Evolutionary conservation across 805 yeast species (phyloP).

Genomic region (Middelhovenomyces tepae): DNA sequence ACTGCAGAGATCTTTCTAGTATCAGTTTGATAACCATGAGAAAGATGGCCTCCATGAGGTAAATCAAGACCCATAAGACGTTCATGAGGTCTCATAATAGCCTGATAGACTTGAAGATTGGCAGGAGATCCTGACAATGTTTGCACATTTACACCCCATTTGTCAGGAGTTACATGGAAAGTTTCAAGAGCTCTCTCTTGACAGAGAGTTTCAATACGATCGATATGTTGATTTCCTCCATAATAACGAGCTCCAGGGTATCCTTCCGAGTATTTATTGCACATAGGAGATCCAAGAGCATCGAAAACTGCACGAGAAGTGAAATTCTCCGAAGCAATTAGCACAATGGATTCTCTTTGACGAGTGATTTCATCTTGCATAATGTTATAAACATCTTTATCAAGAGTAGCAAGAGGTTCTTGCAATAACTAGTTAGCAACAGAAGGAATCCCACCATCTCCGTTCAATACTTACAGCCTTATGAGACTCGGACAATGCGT

Average conservation of each 20-base stretch:
- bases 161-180: conserved; percentile 64
- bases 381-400: conserved; percentile 35
- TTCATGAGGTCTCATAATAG: conserved; percentile 90
- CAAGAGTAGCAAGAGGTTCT: conserved; percentile 23
- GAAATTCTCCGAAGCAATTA: conserved; percentile 96
- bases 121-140: conserved; percentile 97
- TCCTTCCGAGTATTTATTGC: conserved; percentile 97
- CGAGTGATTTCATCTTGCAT: conserved; percentile 69
- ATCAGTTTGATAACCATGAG: conserved; percentile 97
- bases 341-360: conserved; percentile 87
- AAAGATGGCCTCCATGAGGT: conserved; percentile 98
- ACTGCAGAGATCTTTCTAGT: conserved; percentile 90
- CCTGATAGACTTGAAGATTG: conserved; percentile 92
- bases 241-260: conserved; percentile 99
- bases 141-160: conserved; percentile 98
- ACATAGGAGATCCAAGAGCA: conserved; percentile 95
- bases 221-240: conserved; percentile 97
- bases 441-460: background rate
- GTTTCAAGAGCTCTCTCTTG: conserved; percentile 92
- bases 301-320: conserved; percentile 95
- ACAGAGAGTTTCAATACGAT: conserved; percentile 85
- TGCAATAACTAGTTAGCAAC: conserved; percentile 20
- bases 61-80: conserved; percentile 96
- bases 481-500: conserved; percentile 27
- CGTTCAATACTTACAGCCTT: conserved; percentile 15